A percentile compares a stretch with the other conserved stretches of the same genome.
phyloP scores from a whole-genome alignment of 2,329 filamentous ascomycete species.

The Clonostachys sp. region DNA sequence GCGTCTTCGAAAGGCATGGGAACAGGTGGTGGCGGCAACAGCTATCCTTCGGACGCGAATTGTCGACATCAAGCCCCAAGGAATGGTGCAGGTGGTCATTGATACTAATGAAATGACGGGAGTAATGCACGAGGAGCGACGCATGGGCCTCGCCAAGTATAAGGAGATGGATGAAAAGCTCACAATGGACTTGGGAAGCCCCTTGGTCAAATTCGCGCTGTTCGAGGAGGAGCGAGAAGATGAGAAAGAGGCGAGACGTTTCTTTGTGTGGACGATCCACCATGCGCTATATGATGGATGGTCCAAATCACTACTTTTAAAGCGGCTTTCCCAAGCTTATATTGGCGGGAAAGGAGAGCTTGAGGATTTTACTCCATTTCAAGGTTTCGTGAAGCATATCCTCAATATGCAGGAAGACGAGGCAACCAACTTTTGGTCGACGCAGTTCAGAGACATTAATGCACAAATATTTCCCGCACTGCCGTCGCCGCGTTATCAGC shows the following conservation, averaged over 20 bases:
- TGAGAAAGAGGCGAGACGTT: background rate
- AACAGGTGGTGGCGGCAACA: slow-evolving; percentile 24
- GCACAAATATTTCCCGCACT: background rate
- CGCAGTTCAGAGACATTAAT: background rate
- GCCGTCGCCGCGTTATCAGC: background rate
- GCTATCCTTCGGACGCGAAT: slow-evolving; percentile 44
- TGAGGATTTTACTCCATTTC: too few species aligned
- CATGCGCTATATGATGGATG: slow-evolving; percentile 14
- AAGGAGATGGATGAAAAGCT: too few species aligned
- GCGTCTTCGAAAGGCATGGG: slow-evolving; percentile 34
- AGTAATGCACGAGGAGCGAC: background rate
- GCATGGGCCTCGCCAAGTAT: too few species aligned
- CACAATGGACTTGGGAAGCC: too few species aligned
- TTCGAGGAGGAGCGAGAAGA: background rate
- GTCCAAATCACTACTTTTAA: background rate
- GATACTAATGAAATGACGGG: slow-evolving; percentile 6
- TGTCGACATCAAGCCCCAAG: slow-evolving; percentile 34
- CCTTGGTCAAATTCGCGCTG: too few species aligned
- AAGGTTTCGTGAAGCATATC: slow-evolving; percentile 5
- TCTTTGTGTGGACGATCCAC: slow-evolving; percentile 12
- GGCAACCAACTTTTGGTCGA: slow-evolving; percentile 5
- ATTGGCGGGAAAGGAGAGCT: too few species aligned
- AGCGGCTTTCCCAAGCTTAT: too few species aligned
- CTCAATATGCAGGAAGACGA: background rate
- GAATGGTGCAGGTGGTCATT: slow-evolving; percentile 42